Percentiles rank a stretch among this genome's conserved stretches.
Conservation (phyloP, 768 basidiomycete species). For the Pholiota microspora region DNA sequence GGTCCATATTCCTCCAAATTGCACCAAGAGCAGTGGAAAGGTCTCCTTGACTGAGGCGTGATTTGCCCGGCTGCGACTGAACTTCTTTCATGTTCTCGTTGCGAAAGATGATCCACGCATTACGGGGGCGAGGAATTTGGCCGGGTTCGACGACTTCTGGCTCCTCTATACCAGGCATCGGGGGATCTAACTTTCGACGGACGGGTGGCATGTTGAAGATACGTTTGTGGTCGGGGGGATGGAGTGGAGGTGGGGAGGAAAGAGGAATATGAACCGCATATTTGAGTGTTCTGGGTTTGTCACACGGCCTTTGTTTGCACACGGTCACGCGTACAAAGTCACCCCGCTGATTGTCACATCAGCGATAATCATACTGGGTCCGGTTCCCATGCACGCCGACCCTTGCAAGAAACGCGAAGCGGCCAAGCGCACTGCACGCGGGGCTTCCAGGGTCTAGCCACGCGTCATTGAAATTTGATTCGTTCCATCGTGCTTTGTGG, state of each 20-base stretch:
- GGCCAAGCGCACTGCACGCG: too few relatives aligned
- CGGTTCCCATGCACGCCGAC: too few relatives aligned
- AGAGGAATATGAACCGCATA: background rate
- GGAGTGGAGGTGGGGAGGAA: slow-evolving; percentile 8
- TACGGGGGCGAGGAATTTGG: slow-evolving; percentile 69
- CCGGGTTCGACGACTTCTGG: too few relatives aligned
- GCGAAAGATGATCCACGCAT: slow-evolving; percentile 83
- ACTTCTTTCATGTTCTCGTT: slow-evolving; percentile 43
- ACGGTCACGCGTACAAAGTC: too few relatives aligned
- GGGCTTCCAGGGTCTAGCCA: too few relatives aligned
- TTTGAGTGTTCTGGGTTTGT: background rate
- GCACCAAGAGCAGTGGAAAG: slow-evolving; percentile 62
- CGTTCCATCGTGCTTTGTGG: too few relatives aligned
- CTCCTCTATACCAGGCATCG: too few relatives aligned
- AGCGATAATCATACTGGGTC: too few relatives aligned
- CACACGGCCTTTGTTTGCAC: background rate
- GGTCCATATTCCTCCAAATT: slow-evolving; percentile 61
- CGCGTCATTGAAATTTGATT: too few relatives aligned
- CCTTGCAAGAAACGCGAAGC: too few relatives aligned
- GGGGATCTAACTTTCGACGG: too few relatives aligned
- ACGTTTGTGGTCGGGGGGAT: slow-evolving; percentile 8
- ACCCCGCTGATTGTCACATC: too few relatives aligned
- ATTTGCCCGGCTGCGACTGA: slow-evolving; percentile 28
- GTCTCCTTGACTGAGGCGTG: slow-evolving; percentile 52
- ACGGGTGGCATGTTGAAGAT: slow-evolving; percentile 6